Percentiles rank a stretch among this genome's conserved stretches.
These are phyloP conservation scores for Auricularia cornea DNA, from an alignment of 768 basidiomycete genomes.

Conservation along the genomic window DNA sequence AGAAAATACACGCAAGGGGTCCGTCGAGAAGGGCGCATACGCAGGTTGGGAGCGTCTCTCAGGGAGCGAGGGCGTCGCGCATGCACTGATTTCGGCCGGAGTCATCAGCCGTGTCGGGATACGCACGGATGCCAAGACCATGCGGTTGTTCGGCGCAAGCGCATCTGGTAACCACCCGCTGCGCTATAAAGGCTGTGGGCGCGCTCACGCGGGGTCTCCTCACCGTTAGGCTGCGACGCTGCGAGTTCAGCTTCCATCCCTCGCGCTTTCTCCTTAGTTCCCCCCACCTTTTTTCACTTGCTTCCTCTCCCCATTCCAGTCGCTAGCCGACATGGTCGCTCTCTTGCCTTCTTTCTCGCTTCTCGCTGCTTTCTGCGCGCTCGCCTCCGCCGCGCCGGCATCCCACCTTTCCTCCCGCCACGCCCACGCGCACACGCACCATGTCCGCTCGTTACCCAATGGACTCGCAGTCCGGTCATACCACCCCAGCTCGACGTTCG, in stretches of 20 bases:
- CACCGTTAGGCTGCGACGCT: conserved; percentile 1
- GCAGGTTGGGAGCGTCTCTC: no score
- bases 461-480: conserved; percentile 15
- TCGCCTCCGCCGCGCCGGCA: background rate
- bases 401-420: background rate
- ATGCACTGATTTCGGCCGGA: background rate
- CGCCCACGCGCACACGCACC: background rate
- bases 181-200: background rate
- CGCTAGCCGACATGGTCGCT: conserved; percentile 1
- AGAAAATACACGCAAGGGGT: no score
- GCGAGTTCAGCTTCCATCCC: background rate
- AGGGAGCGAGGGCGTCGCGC: no score
- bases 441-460: background rate
- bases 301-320: background rate
- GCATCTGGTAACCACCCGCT: background rate
- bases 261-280: background rate
- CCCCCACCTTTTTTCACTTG: background rate
- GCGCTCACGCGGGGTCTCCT: background rate
- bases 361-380: background rate
- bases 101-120: background rate
- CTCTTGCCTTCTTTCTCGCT: background rate
- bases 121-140: background rate
- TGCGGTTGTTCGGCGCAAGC: background rate
- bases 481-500: conserved; percentile 47
- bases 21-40: no score